Conservation (phyloP, 805 yeast genomes). For the Kodamaea kakaduensis region DNA sequence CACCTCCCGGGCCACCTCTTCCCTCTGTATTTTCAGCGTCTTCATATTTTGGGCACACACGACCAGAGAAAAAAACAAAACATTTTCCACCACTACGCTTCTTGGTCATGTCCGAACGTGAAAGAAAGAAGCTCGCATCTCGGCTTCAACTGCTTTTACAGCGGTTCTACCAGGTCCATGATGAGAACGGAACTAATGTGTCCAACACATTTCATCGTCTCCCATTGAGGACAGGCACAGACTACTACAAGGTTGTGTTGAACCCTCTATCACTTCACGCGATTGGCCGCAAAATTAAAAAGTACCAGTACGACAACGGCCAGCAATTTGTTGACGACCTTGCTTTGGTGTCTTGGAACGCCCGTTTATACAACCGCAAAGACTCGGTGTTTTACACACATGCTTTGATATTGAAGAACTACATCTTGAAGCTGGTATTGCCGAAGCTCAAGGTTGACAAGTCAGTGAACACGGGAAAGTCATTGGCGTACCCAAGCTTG, state of each 20-base stretch:
- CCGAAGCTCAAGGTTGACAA: constrained; percentile 44
- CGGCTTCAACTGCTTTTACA: constrained; percentile 34
- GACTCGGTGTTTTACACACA: constrained; percentile 63
- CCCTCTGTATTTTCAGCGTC: no score
- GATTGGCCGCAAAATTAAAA: constrained; percentile 56
- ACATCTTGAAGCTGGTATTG: constrained; percentile 43
- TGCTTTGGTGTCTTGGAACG: constrained; percentile 87
- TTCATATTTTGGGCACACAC: constrained; percentile 1
- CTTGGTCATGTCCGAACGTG: constrained; percentile 39
- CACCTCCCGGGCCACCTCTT: no score
- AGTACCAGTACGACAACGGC: constrained; percentile 51
- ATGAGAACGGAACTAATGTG: constrained; percentile 44
- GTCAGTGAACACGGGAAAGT: constrained; percentile 29
- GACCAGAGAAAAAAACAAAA: constrained; percentile 6
- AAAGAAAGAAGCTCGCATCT: constrained; percentile 33
- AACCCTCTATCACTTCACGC: constrained; percentile 81
- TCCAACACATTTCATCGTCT: constrained; percentile 62
- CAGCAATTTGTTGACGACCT: constrained; percentile 73
- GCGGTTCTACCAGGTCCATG: constrained; percentile 32
- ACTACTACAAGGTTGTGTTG: constrained; percentile 73
- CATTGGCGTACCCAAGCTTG: constrained; percentile 54
- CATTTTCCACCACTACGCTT: constrained; percentile 6
- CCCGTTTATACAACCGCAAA: constrained; percentile 74
- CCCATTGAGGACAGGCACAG: constrained; percentile 69
- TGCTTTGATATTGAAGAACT: constrained; percentile 58